Conservation (phyloP, 73 alveolate species). For the Paramecium biaurelia region DNA sequence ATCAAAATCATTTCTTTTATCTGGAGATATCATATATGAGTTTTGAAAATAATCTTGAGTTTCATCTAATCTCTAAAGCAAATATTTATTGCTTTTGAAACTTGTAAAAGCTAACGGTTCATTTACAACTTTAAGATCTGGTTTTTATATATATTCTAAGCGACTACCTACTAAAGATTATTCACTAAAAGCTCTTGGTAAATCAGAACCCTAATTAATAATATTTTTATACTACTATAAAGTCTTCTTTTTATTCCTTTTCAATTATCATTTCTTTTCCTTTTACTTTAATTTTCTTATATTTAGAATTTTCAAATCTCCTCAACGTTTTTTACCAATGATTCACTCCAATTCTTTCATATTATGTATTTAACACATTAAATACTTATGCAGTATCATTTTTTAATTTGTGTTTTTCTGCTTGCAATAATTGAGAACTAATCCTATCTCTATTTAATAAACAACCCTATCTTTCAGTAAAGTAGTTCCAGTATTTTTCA, state of each 20-base stretch:
- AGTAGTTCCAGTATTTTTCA: constrained; percentile 27
- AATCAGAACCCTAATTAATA: constrained; percentile 19
- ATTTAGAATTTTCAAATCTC: not conserved
- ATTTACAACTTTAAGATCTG: not conserved
- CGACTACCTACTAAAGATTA: not conserved
- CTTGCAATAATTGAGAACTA: not conserved
- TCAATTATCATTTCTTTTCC: constrained; percentile 6
- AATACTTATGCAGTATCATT: constrained; percentile 25
- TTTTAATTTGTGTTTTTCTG: not conserved
- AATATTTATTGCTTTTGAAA: constrained; percentile 22
- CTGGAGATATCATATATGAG: not conserved
- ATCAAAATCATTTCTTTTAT: constrained; percentile 1
- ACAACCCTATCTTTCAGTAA: not conserved
- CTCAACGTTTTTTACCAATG: constrained; percentile 28
- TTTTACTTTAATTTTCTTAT: not conserved
- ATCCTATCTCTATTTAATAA: not conserved
- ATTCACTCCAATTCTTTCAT: not conserved
- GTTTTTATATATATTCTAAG: not conserved
- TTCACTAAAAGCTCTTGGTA: constrained; percentile 38
- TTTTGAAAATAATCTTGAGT: not conserved
- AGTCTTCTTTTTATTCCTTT: not conserved
- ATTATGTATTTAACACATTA: not conserved
- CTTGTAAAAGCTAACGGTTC: not conserved
- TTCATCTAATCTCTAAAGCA: not conserved
- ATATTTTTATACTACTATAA: not conserved